These are phyloP conservation scores for Globisporangium yorkense DNA, from an alignment of 352 stramenopile genomes.

Conservation along the genomic window DNA sequence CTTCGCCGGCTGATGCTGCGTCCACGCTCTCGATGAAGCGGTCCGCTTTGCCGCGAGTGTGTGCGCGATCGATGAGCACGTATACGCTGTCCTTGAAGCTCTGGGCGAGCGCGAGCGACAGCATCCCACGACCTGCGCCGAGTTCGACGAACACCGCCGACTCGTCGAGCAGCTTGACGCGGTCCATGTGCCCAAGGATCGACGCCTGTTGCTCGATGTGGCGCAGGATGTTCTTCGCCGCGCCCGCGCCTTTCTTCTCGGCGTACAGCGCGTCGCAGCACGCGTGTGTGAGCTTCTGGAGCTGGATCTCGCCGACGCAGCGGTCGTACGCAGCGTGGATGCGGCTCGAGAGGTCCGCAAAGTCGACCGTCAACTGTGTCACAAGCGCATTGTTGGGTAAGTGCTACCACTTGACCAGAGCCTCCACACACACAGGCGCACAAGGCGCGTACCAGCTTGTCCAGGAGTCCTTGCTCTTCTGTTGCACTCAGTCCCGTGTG, in stretches of 20 bases:
- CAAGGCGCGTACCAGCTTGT: conserved; percentile 38
- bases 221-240: conserved; percentile 56
- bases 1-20: conserved; percentile 10
- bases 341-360: conserved; percentile 38
- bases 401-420: not conserved
- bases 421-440: not conserved
- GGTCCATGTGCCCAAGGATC: conserved; percentile 77
- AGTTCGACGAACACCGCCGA: conserved; percentile 58
- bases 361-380: conserved; percentile 37
- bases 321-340: conserved; percentile 45
- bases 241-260: conserved; percentile 49
- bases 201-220: conserved; percentile 83
- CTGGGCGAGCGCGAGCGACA: conserved; percentile 75
- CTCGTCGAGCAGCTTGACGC: conserved; percentile 39
- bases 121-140: conserved; percentile 67
- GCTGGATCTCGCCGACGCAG: conserved; percentile 47
- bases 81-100: conserved; percentile 52
- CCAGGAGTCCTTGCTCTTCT: conserved; percentile 61
- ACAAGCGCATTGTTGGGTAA: not conserved
- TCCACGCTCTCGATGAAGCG: conserved; percentile 41
- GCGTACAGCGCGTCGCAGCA: conserved; percentile 57
- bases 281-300: conserved; percentile 64
- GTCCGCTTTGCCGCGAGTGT: conserved; percentile 71
- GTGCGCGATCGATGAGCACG: conserved; percentile 70
- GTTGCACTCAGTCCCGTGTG: conserved; percentile 33